Base-by-base conservation (phyloP, 129 eudicot genomes). In the Deinandra increscens region DNA sequence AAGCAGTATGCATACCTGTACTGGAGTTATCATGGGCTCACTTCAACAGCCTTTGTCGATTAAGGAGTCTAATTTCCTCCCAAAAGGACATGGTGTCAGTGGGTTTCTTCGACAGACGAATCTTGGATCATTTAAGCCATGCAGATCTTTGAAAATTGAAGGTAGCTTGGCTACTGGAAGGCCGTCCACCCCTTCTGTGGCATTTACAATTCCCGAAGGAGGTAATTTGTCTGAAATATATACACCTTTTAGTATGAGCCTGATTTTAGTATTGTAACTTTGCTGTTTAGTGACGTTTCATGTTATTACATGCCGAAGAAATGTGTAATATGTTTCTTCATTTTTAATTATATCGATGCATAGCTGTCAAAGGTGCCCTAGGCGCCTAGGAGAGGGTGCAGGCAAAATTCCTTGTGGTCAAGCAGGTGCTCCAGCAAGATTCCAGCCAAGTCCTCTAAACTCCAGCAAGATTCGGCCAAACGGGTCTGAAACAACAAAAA, bases 1-100 rank as follows among this genome's bases (percentile, higher is more conserved):
- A 26, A 48, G 75, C 75, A 85, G 58, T 26, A 91, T 91, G 97
- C 86, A 91, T 70, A 81, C 88, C 60, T 82, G 86, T 50, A 51
- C 66, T 58, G 91, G 95, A 62, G 78, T 79, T 70, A 68, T 77
- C 26, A 79, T 82, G 88, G 84, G 86, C 62, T 86, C 90, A 14
- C 74, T 82, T 75, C 96, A 84, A 65, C 91, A 86, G 74, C 83
- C 86, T 39, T 64, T 85, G 61, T 81, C 75, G 83, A 33, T 68
- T 17, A 88, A 84, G 55, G 84, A 77, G 60, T 51, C 78, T 1
- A 33, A 74, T 31, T 84, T 82, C 44, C 76, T 84, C 49, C 70
- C 77, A 19, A 84, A 80, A 73, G 83, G 83, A 64, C 54, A 71
- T 38, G 68, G 62, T 81, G 33, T 43, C 39, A 5, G 60, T 65